These are phyloP conservation scores for Mortierella antarctica DNA, from an alignment of 192 early-diverging fungal genomes.

Conservation along the genomic window DNA sequence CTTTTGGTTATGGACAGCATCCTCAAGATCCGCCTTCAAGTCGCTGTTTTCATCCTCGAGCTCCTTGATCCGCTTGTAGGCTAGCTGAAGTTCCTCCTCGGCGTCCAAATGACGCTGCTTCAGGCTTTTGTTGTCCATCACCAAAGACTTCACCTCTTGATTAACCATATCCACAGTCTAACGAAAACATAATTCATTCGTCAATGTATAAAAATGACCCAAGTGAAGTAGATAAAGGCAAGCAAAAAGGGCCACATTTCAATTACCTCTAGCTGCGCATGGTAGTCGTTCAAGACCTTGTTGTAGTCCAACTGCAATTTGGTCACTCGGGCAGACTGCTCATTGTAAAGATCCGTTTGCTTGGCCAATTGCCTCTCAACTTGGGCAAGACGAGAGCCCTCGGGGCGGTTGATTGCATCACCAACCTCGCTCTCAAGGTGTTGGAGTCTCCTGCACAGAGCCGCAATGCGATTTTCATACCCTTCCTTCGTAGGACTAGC, in stretches of 20 bases:
- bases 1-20: constrained; percentile 23
- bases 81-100: constrained; percentile 58
- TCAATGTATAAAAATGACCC: neutral
- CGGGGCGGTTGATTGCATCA: constrained; percentile 39
- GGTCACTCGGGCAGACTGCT: constrained; percentile 25
- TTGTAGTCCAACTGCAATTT: constrained; percentile 70
- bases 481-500: constrained; percentile 64
- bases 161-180: constrained; percentile 78
- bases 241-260: constrained; percentile 1
- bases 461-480: constrained; percentile 70
- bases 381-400: constrained; percentile 42
- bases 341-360: constrained; percentile 48
- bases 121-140: constrained; percentile 74
- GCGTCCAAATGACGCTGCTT: constrained; percentile 73
- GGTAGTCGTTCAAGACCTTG: constrained; percentile 77
- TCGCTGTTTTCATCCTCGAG: constrained; percentile 57
- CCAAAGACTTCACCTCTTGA: constrained; percentile 73
- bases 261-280: constrained; percentile 75
- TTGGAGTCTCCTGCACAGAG: constrained; percentile 72
- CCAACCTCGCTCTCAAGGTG: constrained; percentile 73
- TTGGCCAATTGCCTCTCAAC: constrained; percentile 54
- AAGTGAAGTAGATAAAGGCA: constrained; percentile 15
- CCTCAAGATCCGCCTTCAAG: constrained; percentile 39
- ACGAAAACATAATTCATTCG: neutral
- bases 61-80: constrained; percentile 59